Base-by-base conservation (phyloP, 2,329 filamentous ascomycete genomes). In the Ceratocystis ficicola region DNA sequence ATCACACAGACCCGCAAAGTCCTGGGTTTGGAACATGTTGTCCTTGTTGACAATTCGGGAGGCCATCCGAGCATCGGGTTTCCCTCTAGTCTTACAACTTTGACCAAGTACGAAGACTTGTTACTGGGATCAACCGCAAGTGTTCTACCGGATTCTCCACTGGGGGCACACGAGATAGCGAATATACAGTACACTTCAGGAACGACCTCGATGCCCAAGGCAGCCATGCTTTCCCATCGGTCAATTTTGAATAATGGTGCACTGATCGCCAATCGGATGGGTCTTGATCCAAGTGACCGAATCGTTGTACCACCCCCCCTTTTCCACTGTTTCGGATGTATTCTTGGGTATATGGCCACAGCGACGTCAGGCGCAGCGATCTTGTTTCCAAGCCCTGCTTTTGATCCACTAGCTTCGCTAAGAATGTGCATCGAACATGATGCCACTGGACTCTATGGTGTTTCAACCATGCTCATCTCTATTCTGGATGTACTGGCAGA, bases 121-220 rank as follows among this genome's bases (percentile, higher is more conserved):
- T 71, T 78, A 48, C 68, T 71, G 17, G 70, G 73, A 17, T 73
- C 75, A 0, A 69, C 72, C 1, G 67, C 71, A 0, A 20, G 73
- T 1, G 71, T 84, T 1, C 71, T 68, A 22, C 80, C 81, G 0
- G 78, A 81, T 65, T 65, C 73, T 28, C 76, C 77, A 0, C 78
- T 87, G 1, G 70, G 78, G 17, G 79, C 85, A 0, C 74, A 83
- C 68, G 93, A 97, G 63, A 85, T 88, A 1, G 86, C 95, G 70
- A 97, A 96, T 73, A 96, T 97, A 69, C 93, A 97, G 74, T 97
- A 97, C 77, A 99, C 94, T 0, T 93, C 88, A 0, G 94, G 93
- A n/a, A 97, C 94, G 0, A 97, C 94, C 0, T 89, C 89, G 0
- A 80, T 83, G 72, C 93, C 92, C 25, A 97, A 97, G 76, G 94